phyloP scores from a whole-genome alignment of 805 yeast genomes.

The Tanozyma kutaoensis region DNA sequence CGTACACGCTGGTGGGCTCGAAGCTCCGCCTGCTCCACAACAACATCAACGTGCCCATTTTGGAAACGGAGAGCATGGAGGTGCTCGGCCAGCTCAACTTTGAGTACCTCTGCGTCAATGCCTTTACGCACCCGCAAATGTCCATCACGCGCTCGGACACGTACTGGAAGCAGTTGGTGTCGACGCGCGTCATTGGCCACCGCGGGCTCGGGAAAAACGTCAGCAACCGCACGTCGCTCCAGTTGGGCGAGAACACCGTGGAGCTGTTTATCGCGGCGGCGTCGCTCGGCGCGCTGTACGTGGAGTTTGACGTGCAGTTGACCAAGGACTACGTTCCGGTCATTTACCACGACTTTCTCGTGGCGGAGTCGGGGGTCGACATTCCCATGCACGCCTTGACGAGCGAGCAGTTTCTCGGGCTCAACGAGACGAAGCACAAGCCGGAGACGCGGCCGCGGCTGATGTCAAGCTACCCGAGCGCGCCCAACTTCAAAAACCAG shows the following conservation, averaged over 20 bases:
- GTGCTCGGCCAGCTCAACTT: slow-evolving; percentile 68
- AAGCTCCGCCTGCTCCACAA: slow-evolving; percentile 55
- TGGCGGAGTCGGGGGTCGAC: slow-evolving; percentile 92
- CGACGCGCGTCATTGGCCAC: slow-evolving; percentile 90
- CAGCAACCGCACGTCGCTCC: slow-evolving; percentile 59
- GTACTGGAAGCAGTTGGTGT: slow-evolving; percentile 82
- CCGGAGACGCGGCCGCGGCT: slow-evolving; percentile 28
- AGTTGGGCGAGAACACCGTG: slow-evolving; percentile 89
- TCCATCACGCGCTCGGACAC: slow-evolving; percentile 56
- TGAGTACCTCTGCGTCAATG: slow-evolving; percentile 56
- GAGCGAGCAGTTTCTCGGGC: slow-evolving; percentile 69
- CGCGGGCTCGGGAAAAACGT: slow-evolving; percentile 88
- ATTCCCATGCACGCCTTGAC: slow-evolving; percentile 93
- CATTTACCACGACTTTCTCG: slow-evolving; percentile 86
- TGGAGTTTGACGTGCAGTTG: slow-evolving; percentile 91
- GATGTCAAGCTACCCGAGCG: slow-evolving; percentile 23
- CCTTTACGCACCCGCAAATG: slow-evolving; percentile 63
- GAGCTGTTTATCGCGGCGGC: slow-evolving; percentile 95
- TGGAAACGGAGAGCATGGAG: slow-evolving; percentile 59
- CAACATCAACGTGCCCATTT: slow-evolving; percentile 57
- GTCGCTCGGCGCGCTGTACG: slow-evolving; percentile 89
- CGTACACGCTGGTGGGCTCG: slow-evolving; percentile 54
- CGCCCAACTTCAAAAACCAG: slow-evolving; percentile 12
- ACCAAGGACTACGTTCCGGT: slow-evolving; percentile 89
- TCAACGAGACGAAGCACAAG: slow-evolving; percentile 5